Evolutionary conservation across 768 basidiomycete species (phyloP), one percentile per base, ranked within the genome.

Genomic region (Pisolithus tinctorius): DNA sequence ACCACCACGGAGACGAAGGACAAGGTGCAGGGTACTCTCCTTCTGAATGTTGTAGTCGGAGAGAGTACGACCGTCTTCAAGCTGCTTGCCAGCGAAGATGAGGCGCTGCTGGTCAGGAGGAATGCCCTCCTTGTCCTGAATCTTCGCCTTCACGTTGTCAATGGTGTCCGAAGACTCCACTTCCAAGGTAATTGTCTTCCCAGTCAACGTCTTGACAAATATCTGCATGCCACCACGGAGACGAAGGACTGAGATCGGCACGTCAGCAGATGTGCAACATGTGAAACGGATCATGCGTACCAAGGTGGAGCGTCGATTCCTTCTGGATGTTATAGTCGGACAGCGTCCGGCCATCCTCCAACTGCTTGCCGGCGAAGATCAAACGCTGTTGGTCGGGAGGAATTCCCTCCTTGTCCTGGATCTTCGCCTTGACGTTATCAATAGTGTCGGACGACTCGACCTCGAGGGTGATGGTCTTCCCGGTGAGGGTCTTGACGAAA

Each of bases 401-500:
- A 45, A 86, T 86, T 6, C 89, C 90, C 69, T 93, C 90, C 76
- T 92, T 93, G 77, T 93, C 89, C 66, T 92, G 89, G 60, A 90
- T 88, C 76, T 88, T 88, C 52, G 86, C 81, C 71, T 86, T 86
- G 20, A 86, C 84, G 51, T 86, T 34, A 10, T 34, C 31, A 5
- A 34, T 34, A 34, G 31, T 34, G 31, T 48, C 88, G 88, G 84
- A 87, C 26, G 42, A 43, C 25, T 14, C 17, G 3, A 26, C 42
- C 69, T 87, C 86, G 10, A 89, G 75, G 36, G 87, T 89, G 69
- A 88, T 88, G 1, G 83, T 85, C 76, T 83, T 83, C 48, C 82
- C 82, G 13, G 82, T 83, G 30, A 83, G 67, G 50, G 78, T 77
- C 72, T 82, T 82, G 58, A 83, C 77, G 56, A 80, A 81, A 52